Evolutionary conservation across 768 basidiomycete genomes (phyloP), one percentile per base, ranked within the genome.

Genomic region (Pleurotus tuber-regium): DNA sequence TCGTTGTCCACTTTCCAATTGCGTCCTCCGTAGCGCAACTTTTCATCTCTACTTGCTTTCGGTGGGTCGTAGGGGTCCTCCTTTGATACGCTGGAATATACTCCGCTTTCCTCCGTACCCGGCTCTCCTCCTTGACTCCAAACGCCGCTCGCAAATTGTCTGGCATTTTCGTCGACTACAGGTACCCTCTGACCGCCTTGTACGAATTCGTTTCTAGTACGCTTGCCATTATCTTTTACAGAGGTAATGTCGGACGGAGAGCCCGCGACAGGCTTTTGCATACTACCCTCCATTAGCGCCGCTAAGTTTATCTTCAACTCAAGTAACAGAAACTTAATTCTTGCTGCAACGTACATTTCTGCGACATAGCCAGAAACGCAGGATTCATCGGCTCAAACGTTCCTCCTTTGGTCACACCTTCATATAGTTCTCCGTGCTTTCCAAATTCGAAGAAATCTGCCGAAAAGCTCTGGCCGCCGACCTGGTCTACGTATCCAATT

Each of bases 21-120:
- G 41, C 23, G 41, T 24, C 31, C 31, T 18, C 29, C 46, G 30
- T 48, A 48, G 28, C 31, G 46, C 31, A 48, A 31, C 25, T 33
- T 48, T 35, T 48, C 29, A 14, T 35, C 19, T 30, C 46, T 31
- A 26, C 46, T 48, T 16, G 14, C 21, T 25, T 25, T 19, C 23
- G 41, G 41, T 9, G 21, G 41, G 26, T 42, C 41, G 16, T 42
- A 42, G 1, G 41, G 41, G 26, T 42, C 41, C 41, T 42, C 21
- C 8, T 19, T 42, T 4, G 41, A 42, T 9, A 42, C 41, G 21
- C 9, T 42, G 11, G 41, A 42, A 18, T 42, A 42, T 16, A 42
- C 10, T 25, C 16, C 10, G 21, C 41, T 42, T 1, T 40, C 18
- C 11, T 40, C 41, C 26, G 41, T 21, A 11, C 41, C 41, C 11